Evolutionary conservation across 2,329 filamentous ascomycete species (phyloP).

Genomic region (Paracoccidioides lutzii): DNA sequence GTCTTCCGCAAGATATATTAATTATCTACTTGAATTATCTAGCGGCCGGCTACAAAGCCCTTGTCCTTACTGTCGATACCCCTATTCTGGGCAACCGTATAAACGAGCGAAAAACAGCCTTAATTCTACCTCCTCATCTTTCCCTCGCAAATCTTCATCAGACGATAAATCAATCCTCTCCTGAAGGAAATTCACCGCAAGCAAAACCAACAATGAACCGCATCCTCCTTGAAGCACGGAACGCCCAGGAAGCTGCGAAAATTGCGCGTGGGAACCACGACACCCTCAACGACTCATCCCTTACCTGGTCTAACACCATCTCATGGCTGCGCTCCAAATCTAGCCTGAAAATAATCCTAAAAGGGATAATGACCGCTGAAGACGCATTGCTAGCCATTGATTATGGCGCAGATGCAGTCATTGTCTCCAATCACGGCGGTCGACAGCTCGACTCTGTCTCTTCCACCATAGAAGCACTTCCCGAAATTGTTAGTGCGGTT

Average conservation of each 20-base stretch:
- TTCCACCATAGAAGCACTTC: constrained; percentile 36
- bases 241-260: constrained; percentile 47
- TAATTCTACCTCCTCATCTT: constrained; percentile 1
- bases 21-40: constrained; percentile 37
- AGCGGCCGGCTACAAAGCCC: constrained; percentile 46
- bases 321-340: not conserved
- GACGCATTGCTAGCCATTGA: constrained; percentile 35
- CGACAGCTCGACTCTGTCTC: constrained; percentile 36
- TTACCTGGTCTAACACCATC: constrained; percentile 1
- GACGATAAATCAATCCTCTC: constrained; percentile 53
- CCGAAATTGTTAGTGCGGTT: constrained; percentile 39
- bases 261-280: constrained; percentile 46
- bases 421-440: constrained; percentile 40
- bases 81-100: constrained; percentile 52
- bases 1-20: not conserved
- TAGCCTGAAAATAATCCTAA: constrained; percentile 37
- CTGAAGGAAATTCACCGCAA: constrained; percentile 39
- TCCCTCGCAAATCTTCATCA: constrained; percentile 24
- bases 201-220: constrained; percentile 28
- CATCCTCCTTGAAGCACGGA: constrained; percentile 41
- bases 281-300: constrained; percentile 29
- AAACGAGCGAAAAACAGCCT: not conserved
- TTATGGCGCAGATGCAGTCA: constrained; percentile 22
- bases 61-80: constrained; percentile 62
- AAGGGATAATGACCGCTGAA: constrained; percentile 39